Evolutionary conservation across 306 rosid species (phyloP).

Genomic region (Crotalaria pallida): DNA sequence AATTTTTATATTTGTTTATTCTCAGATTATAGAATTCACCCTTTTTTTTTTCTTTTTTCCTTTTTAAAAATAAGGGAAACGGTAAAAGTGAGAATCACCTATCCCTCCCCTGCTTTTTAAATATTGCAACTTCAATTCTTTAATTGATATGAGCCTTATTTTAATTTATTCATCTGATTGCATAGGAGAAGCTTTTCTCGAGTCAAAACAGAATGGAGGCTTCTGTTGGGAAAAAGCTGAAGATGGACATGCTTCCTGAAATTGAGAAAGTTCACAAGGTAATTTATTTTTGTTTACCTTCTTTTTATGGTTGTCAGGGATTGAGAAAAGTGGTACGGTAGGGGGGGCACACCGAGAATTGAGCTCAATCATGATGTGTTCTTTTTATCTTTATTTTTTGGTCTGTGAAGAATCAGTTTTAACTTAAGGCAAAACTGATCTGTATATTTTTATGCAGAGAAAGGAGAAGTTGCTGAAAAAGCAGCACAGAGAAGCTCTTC

Average conservation of each 20-base stretch:
- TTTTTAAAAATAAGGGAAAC: neutral
- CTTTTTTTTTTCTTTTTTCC: neutral
- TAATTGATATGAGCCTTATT: slow-evolving; percentile 21
- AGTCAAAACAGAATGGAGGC: slow-evolving; percentile 78
- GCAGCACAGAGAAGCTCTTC: slow-evolving; percentile 94
- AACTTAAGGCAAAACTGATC: neutral
- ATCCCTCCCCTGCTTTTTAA: neutral
- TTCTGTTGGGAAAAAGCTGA: slow-evolving; percentile 81
- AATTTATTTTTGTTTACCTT: slow-evolving; percentile 6
- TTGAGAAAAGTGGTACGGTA: slow-evolving; percentile 18
- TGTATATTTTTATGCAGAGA: slow-evolving; percentile 47
- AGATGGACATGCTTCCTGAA: slow-evolving; percentile 89
- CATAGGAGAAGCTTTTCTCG: slow-evolving; percentile 78
- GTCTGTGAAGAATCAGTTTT: neutral
- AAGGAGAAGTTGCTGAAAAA: slow-evolving; percentile 84
- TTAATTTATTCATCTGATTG: slow-evolving; percentile 25
- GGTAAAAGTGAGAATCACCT: neutral
- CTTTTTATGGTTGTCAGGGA: neutral
- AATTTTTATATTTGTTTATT: neutral
- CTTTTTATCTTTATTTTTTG: neutral
- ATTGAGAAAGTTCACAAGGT: slow-evolving; percentile 96
- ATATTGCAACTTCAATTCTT: neutral
- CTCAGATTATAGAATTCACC: neutral
- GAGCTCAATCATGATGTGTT: neutral
- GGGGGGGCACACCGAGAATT: neutral